These are phyloP conservation scores for Ceratocystis huliohia DNA, from an alignment of 2,329 filamentous ascomycete species.

Conservation along the genomic window DNA sequence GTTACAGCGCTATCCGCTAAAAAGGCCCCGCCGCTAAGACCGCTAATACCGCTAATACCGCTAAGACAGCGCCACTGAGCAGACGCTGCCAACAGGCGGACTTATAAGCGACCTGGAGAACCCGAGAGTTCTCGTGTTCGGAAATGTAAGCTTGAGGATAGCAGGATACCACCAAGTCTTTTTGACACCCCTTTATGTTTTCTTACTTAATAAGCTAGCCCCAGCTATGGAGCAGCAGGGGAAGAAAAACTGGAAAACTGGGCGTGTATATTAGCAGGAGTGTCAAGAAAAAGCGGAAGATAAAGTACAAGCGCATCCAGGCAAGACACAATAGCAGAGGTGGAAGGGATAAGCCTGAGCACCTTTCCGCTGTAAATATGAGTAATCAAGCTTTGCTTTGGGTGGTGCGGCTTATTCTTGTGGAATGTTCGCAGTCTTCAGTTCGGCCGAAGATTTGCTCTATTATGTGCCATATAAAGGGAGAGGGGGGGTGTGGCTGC, in stretches of 20 bases:
- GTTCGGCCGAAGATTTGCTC: not conserved
- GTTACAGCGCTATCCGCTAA: not conserved
- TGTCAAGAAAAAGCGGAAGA: not conserved
- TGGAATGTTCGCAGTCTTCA: constrained; percentile 1
- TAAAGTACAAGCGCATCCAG: not conserved
- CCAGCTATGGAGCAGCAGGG: not conserved
- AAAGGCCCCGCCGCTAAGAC: not conserved
- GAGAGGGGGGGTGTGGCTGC: not conserved
- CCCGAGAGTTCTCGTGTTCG: constrained; percentile 5
- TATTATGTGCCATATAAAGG: not conserved
- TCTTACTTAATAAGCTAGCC: too few species aligned
- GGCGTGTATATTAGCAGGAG: not conserved
- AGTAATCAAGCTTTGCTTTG: not conserved
- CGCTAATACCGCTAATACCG: not conserved
- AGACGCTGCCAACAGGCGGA: not conserved
- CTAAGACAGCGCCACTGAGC: not conserved
- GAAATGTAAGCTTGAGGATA: not conserved
- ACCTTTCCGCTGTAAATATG: not conserved
- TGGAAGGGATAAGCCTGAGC: not conserved
- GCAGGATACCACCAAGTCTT: too few species aligned
- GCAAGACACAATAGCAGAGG: not conserved
- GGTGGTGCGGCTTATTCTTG: not conserved
- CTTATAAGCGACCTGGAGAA: not conserved
- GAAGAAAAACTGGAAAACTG: not conserved
- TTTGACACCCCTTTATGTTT: too few species aligned